Evolutionary conservation across 2,329 filamentous ascomycete species (phyloP).

Genomic region (Pyrenophora graminea): DNA sequence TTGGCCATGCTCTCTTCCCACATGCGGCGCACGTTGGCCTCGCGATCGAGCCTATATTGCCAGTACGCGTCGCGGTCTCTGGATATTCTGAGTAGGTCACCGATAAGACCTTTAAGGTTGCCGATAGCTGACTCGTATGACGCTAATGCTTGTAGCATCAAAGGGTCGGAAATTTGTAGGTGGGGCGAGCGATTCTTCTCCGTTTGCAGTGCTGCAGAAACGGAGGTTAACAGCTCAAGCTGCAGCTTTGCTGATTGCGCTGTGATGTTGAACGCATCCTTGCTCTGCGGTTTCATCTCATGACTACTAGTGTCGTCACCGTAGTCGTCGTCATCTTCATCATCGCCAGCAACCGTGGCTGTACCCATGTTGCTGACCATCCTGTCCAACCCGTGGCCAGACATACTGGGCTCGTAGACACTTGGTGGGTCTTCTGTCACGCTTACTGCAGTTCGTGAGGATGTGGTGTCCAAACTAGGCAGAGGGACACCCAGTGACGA

Average conservation of each 20-base stretch:
- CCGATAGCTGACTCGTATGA: conserved; percentile 90
- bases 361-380: conserved; percentile 56
- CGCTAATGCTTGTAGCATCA: conserved; percentile 74
- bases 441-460: conserved; percentile 51
- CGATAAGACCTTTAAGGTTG: conserved; percentile 81
- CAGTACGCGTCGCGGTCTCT: conserved; percentile 94
- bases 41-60: conserved; percentile 91
- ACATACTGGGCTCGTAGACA: conserved; percentile 61
- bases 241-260: conserved; percentile 93
- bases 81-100: conserved; percentile 87
- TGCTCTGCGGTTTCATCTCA: conserved; percentile 73
- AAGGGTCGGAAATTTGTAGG: conserved; percentile 74
- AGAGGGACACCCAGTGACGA: conserved; percentile 56
- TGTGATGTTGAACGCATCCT: conserved; percentile 95
- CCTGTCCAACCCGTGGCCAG: conserved; percentile 58
- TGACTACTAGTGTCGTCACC: conserved; percentile 79
- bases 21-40: conserved; percentile 88
- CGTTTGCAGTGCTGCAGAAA: conserved; percentile 77
- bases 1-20: conserved; percentile 99
- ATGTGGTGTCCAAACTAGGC: conserved; percentile 43
- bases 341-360: conserved; percentile 61
- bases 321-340: conserved; percentile 70
- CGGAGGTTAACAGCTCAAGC: conserved; percentile 84
- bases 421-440: conserved; percentile 60
- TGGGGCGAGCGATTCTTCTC: conserved; percentile 72